phyloP scores from a whole-genome alignment of 805 yeast species.

The Candida bentonensis region DNA sequence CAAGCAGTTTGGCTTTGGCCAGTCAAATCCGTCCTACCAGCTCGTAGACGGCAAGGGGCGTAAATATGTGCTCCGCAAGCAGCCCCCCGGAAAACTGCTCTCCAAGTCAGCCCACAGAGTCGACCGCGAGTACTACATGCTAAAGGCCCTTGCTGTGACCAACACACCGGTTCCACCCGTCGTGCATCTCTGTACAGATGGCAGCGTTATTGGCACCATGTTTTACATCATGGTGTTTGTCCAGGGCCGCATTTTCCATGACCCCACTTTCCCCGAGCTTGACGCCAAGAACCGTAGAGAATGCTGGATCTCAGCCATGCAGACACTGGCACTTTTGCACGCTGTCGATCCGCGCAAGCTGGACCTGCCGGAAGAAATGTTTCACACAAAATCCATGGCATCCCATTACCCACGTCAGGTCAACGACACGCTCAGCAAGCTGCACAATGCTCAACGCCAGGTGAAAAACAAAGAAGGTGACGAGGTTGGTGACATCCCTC shows the following conservation, averaged over 20 bases:
- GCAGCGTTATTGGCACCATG: conserved; percentile 36
- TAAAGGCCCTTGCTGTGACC: conserved; percentile 25
- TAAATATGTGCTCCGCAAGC: conserved; percentile 38
- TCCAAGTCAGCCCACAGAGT: conserved; percentile 48
- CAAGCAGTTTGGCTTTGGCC: conserved; percentile 47
- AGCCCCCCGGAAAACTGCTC: conserved; percentile 38
- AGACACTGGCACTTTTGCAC: conserved; percentile 36
- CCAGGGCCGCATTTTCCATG: conserved; percentile 41
- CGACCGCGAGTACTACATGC: conserved; percentile 43
- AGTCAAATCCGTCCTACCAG: conserved; percentile 49
- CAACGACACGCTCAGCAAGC: conserved; percentile 27
- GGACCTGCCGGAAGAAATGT: conserved; percentile 27
- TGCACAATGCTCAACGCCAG: conserved; percentile 26
- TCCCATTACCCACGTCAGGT: conserved; percentile 43
- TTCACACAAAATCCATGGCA: conserved; percentile 25
- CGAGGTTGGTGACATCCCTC: conserved; percentile 33
- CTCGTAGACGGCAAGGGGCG: conserved; percentile 27
- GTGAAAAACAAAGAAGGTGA: conserved; percentile 18
- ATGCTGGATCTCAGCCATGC: conserved; percentile 36
- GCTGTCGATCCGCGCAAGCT: conserved; percentile 31
- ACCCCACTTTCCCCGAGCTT: conserved; percentile 32
- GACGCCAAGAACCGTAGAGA: conserved; percentile 15
- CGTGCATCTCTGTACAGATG: conserved; percentile 41
- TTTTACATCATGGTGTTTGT: conserved; percentile 50
- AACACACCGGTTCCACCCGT: conserved; percentile 43